Percentiles rank a stretch among this genome's conserved stretches.
Evolutionary conservation across 2,329 filamentous ascomycete genomes (phyloP).

Genomic region (Fusarium sp.): DNA sequence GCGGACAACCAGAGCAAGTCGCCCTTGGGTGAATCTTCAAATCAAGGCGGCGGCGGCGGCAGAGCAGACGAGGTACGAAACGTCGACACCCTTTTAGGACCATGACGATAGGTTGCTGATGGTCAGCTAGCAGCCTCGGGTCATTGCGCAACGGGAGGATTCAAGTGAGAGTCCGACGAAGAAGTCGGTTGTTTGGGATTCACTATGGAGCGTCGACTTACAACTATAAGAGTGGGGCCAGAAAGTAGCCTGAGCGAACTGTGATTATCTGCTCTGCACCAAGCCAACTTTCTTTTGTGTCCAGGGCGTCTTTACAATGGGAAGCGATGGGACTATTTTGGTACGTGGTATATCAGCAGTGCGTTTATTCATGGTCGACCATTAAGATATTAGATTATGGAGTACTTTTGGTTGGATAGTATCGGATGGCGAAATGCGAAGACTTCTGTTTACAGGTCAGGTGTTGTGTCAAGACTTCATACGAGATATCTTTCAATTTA

Average conservation of each 20-base stretch:
- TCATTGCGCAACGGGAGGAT: constrained; percentile 51
- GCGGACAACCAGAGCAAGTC: constrained; percentile 34
- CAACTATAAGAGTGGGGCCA: constrained; percentile 58
- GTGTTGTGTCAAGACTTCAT: background rate
- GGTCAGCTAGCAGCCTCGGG: constrained; percentile 42
- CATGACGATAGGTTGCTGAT: constrained; percentile 55
- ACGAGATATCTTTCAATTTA: constrained; percentile 7
- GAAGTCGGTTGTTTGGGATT: constrained; percentile 68
- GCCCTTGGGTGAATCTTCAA: constrained; percentile 42
- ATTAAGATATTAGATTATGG: constrained; percentile 17
- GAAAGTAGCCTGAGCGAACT: constrained; percentile 32
- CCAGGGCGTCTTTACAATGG: constrained; percentile 18
- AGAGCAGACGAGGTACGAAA: constrained; percentile 62
- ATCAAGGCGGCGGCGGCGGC: constrained; percentile 34
- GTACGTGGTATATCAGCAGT: constrained; percentile 24
- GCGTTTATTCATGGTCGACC: constrained; percentile 21
- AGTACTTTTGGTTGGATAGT: constrained; percentile 5
- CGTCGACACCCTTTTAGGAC: constrained; percentile 62
- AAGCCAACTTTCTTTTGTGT: constrained; percentile 4
- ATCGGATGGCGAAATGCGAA: background rate
- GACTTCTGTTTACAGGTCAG: background rate
- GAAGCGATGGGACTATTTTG: constrained; percentile 21
- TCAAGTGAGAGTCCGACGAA: constrained; percentile 54
- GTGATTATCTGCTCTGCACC: background rate
- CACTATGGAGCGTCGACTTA: constrained; percentile 69